A percentile compares a stretch with the other conserved stretches of the same genome.
Conservation (phyloP, 495 filamentous ascomycete species). For the Aspergillus panamensis region DNA sequence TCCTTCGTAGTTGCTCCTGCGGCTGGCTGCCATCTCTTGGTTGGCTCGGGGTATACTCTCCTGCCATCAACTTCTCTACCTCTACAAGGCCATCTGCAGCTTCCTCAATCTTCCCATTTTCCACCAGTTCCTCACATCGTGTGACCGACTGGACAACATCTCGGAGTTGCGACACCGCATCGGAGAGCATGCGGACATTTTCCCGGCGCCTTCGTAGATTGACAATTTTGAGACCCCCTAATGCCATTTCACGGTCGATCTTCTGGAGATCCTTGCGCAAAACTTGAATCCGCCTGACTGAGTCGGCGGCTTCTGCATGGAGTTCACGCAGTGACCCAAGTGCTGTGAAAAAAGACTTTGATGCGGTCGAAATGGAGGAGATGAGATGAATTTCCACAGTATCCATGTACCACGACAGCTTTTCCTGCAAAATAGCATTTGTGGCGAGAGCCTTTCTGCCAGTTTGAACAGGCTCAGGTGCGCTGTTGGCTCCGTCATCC, state of each 20-base stretch:
- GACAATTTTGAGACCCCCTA: constrained; percentile 81
- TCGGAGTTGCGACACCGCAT: constrained; percentile 78
- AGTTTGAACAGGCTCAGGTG: constrained; percentile 53
- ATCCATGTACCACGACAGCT: constrained; percentile 99
- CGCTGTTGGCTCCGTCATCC: constrained; percentile 58
- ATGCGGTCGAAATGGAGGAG: constrained; percentile 90
- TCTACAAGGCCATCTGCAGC: constrained; percentile 72
- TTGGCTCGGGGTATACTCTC: constrained; percentile 46
- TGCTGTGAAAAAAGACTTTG: constrained; percentile 93
- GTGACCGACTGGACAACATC: constrained; percentile 72
- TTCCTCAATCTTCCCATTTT: constrained; percentile 72
- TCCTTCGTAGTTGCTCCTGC: constrained; percentile 24
- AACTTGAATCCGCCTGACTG: constrained; percentile 78
- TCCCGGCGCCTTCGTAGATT: constrained; percentile 75
- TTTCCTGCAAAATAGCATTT: constrained; percentile 98
- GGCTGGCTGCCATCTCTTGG: constrained; percentile 25
- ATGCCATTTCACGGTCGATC: constrained; percentile 83
- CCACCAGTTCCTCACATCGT: constrained; percentile 74
- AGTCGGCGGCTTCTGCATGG: constrained; percentile 88
- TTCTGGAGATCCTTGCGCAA: constrained; percentile 73
- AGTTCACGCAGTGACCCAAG: constrained; percentile 86
- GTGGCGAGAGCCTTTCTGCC: constrained; percentile 84
- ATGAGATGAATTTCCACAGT: constrained; percentile 98
- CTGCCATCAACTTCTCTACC: constrained; percentile 74
- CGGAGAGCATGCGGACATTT: constrained; percentile 77